These are phyloP conservation scores for Trichoderma harzianum DNA, from an alignment of 2,329 filamentous ascomycete genomes.

Conservation along the genomic window DNA sequence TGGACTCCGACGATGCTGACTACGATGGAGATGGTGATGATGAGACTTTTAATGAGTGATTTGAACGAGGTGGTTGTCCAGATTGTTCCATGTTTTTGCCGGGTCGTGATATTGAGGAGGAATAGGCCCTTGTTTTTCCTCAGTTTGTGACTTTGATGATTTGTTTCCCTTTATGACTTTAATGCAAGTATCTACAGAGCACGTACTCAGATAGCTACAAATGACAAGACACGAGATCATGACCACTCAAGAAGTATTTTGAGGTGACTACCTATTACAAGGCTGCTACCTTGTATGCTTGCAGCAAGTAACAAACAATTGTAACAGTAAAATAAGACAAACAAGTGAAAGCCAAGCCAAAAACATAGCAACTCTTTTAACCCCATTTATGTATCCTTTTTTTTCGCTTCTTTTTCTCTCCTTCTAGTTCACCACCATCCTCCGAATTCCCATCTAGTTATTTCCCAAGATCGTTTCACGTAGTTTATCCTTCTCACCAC, in stretches of 20 bases:
- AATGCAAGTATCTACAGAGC: neutral
- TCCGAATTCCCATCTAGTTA: neutral
- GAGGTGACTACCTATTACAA: neutral
- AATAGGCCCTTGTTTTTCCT: neutral
- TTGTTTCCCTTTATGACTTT: neutral
- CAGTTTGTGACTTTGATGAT: neutral
- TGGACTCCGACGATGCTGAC: slow-evolving; percentile 11
- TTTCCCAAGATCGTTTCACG: slow-evolving; percentile 41
- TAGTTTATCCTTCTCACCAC: slow-evolving; percentile 55
- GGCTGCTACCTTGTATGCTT: neutral
- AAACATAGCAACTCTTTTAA: neutral
- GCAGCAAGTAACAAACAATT: neutral
- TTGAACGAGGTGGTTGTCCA: neutral
- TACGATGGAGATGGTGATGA: slow-evolving; percentile 13
- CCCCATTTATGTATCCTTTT: neutral
- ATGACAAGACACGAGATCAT: slow-evolving; percentile 2
- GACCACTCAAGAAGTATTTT: neutral
- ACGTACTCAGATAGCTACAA: neutral
- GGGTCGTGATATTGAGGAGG: neutral
- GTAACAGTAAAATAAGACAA: neutral
- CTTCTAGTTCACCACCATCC: neutral
- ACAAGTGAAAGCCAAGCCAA: neutral
- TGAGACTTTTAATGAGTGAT: neutral
- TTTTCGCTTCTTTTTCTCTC: neutral
- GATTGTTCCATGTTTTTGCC: neutral